These are phyloP conservation scores for Neofusicoccum cordaticola DNA, from an alignment of 2,329 filamentous ascomycete genomes.

Conservation along the genomic window DNA sequence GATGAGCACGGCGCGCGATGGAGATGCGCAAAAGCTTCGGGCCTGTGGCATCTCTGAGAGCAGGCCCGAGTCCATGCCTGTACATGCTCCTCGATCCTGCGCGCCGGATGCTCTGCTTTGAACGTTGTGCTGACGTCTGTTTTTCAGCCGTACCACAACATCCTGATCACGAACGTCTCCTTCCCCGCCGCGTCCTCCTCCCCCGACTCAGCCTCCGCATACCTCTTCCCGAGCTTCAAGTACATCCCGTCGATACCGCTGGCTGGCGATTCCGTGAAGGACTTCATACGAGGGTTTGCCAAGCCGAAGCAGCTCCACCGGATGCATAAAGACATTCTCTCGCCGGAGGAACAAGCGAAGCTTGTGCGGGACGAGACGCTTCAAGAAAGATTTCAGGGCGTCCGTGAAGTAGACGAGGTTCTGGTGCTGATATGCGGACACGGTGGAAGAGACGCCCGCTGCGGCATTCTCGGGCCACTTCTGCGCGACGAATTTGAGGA, in stretches of 20 bases:
- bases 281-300: conserved; percentile 63
- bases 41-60: neutral
- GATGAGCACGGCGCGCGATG: conserved; percentile 4
- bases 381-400: conserved; percentile 50
- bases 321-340: conserved; percentile 54
- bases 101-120: neutral
- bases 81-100: conserved; percentile 13
- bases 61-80: neutral
- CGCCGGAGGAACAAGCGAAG: conserved; percentile 49
- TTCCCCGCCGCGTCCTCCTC: conserved; percentile 55
- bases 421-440: conserved; percentile 88
- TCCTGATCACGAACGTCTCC: conserved; percentile 74
- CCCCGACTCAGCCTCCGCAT: conserved; percentile 59
- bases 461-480: conserved; percentile 75
- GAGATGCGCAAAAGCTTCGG: neutral
- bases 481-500: conserved; percentile 68
- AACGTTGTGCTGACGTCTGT: neutral
- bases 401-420: conserved; percentile 63
- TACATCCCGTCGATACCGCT: conserved; percentile 71
- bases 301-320: conserved; percentile 62
- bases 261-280: conserved; percentile 53
- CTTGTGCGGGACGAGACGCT: conserved; percentile 48
- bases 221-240: conserved; percentile 80
- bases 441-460: conserved; percentile 74
- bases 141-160: conserved; percentile 74